Evolutionary conservation across 345 rosid species (phyloP).

Genomic region (Stellera chamaejasme): DNA sequence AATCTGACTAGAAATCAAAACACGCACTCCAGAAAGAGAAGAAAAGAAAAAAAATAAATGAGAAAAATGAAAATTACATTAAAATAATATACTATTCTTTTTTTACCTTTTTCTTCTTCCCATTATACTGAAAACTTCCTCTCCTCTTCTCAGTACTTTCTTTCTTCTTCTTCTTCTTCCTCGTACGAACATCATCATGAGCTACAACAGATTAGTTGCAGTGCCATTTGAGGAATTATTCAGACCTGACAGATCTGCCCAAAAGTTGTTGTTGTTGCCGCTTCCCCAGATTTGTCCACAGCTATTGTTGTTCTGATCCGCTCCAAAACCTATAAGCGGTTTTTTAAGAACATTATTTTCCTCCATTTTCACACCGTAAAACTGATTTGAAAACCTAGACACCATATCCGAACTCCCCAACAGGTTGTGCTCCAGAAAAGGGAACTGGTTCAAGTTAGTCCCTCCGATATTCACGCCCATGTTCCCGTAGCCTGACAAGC

Average conservation of each 20-base stretch:
- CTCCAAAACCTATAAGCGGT: constrained; percentile 19
- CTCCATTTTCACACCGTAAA: constrained; percentile 54
- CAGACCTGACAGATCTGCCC: constrained; percentile 47
- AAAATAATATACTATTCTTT: neutral
- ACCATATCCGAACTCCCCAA: constrained; percentile 20
- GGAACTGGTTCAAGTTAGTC: constrained; percentile 37
- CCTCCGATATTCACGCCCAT: constrained; percentile 48
- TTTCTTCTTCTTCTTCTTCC: constrained; percentile 1
- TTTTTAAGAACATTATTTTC: constrained; percentile 28
- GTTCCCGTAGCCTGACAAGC: constrained; percentile 33
- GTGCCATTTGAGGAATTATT: constrained; percentile 11
- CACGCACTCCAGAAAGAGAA: neutral
- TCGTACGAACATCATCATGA: neutral
- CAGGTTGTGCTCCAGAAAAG: constrained; percentile 35
- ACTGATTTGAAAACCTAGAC: constrained; percentile 46
- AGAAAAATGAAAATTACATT: no score
- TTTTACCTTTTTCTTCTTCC: constrained; percentile 12
- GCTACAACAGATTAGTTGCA: neutral
- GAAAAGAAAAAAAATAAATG: constrained; percentile 1
- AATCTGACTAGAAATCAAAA: neutral
- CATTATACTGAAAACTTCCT: constrained; percentile 9
- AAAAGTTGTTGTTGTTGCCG: constrained; percentile 14
- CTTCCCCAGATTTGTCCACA: constrained; percentile 33
- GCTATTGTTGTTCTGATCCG: constrained; percentile 28
- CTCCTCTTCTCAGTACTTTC: neutral